Percentiles rank a stretch among this genome's conserved stretches.
Evolutionary conservation across 257 asterid genomes (phyloP).

Genomic region (Osmanthus fragrans): DNA sequence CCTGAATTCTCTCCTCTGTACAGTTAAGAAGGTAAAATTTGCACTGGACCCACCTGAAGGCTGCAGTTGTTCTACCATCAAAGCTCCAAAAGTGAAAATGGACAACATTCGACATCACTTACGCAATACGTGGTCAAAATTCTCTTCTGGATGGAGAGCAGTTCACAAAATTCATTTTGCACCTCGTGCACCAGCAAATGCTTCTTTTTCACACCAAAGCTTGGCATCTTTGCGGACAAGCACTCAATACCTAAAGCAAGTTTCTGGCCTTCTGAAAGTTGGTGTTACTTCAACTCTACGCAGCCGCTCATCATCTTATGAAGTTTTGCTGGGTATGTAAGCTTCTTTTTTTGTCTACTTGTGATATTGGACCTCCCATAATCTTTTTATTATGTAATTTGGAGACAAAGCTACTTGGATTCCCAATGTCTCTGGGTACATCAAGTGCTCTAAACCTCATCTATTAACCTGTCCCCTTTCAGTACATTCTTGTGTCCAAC

Average conservation of each 20-base stretch:
- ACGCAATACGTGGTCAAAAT: conserved; percentile 29
- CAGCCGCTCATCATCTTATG: conserved; percentile 51
- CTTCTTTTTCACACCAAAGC: conserved; percentile 55
- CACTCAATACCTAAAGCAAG: conserved; percentile 50
- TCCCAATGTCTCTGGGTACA: not conserved
- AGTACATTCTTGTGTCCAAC: not conserved
- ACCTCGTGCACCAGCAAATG: conserved; percentile 40
- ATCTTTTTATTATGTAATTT: not conserved
- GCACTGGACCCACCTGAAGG: conserved; percentile 48
- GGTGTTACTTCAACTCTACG: conserved; percentile 48
- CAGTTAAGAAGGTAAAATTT: conserved; percentile 54
- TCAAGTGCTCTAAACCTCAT: not conserved
- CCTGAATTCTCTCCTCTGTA: conserved; percentile 18
- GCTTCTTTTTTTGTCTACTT: not conserved
- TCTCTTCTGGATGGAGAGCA: conserved; percentile 50
- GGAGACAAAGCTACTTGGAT: not conserved
- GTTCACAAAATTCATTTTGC: conserved; percentile 40
- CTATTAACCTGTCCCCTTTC: not conserved
- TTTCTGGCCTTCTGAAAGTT: conserved; percentile 55
- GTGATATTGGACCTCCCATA: not conserved
- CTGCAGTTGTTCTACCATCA: conserved; percentile 42
- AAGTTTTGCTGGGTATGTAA: conserved; percentile 36
- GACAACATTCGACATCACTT: conserved; percentile 35
- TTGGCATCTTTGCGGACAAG: conserved; percentile 51
- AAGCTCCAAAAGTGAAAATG: conserved; percentile 44